These are phyloP conservation scores for Spinellus fusiger DNA, from an alignment of 192 early-diverging fungal species.

Conservation along the genomic window DNA sequence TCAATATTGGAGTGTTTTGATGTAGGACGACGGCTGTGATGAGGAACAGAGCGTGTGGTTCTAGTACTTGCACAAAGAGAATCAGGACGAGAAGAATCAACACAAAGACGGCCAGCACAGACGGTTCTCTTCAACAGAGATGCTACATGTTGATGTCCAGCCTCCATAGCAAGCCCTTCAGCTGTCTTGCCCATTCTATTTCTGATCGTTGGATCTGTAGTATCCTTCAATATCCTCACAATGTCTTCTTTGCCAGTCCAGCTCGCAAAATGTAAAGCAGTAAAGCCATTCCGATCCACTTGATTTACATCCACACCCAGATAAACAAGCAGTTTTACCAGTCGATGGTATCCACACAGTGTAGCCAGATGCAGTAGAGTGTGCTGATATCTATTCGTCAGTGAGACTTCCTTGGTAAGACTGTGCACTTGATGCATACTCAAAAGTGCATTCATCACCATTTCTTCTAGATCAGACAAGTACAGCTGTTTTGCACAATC, in stretches of 20 bases:
- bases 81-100: neutral
- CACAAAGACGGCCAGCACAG: neutral
- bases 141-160: slow-evolving; percentile 7
- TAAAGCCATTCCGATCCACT: slow-evolving; percentile 47
- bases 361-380: slow-evolving; percentile 49
- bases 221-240: slow-evolving; percentile 37
- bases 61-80: neutral
- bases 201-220: slow-evolving; percentile 18
- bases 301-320: slow-evolving; percentile 33
- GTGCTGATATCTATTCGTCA: slow-evolving; percentile 21
- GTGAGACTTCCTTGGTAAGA: neutral
- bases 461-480: neutral
- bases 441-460: neutral
- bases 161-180: slow-evolving; percentile 6
- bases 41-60: neutral
- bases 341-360: slow-evolving; percentile 39
- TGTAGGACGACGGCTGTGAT: neutral
- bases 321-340: slow-evolving; percentile 28
- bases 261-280: slow-evolving; percentile 53
- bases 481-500: neutral
- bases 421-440: neutral
- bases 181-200: slow-evolving; percentile 21
- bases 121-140: neutral
- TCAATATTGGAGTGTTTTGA: neutral
- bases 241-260: slow-evolving; percentile 47